A percentile compares a stretch with the other conserved stretches of the same genome.
phyloP scores from a whole-genome alignment of 768 basidiomycete species.

The Auriscalpium microsporum region DNA sequence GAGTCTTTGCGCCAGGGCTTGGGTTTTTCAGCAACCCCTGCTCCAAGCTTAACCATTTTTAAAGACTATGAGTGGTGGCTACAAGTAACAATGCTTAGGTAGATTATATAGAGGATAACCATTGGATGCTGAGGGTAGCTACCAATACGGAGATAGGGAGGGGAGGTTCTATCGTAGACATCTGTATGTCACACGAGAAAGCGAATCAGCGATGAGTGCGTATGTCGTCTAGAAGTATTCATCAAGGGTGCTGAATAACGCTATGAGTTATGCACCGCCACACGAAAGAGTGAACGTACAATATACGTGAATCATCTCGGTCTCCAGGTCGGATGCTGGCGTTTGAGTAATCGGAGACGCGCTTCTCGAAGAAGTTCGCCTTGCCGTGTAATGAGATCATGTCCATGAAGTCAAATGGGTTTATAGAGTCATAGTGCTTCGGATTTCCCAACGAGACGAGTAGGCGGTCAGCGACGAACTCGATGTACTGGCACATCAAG shows the following conservation, averaged over 20 bases:
- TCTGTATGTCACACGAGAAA: too few relatives aligned
- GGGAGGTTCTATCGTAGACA: too few relatives aligned
- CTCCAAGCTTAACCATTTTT: too few relatives aligned
- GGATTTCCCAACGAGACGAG: conserved; percentile 76
- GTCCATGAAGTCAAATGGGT: conserved; percentile 94
- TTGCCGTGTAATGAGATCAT: conserved; percentile 94
- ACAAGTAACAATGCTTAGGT: too few relatives aligned
- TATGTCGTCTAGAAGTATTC: not conserved
- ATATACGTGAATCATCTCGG: not conserved
- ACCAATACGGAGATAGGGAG: too few relatives aligned
- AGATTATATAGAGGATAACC: too few relatives aligned
- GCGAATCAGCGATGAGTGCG: too few relatives aligned
- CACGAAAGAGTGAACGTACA: not conserved
- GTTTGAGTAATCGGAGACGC: conserved; percentile 79
- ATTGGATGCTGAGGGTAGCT: too few relatives aligned
- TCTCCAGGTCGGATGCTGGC: conserved; percentile 42
- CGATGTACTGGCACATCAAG: conserved; percentile 89
- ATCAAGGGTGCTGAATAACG: not conserved
- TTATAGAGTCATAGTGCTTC: conserved; percentile 65
- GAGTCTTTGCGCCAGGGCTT: too few relatives aligned
- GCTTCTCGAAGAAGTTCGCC: conserved; percentile 95
- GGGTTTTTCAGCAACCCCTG: too few relatives aligned
- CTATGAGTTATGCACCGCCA: not conserved
- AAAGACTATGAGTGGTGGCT: too few relatives aligned
- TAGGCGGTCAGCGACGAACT: conserved; percentile 86